Base-by-base conservation (phyloP, 257 asterid species). In the Nyctanthes arbortristis region DNA sequence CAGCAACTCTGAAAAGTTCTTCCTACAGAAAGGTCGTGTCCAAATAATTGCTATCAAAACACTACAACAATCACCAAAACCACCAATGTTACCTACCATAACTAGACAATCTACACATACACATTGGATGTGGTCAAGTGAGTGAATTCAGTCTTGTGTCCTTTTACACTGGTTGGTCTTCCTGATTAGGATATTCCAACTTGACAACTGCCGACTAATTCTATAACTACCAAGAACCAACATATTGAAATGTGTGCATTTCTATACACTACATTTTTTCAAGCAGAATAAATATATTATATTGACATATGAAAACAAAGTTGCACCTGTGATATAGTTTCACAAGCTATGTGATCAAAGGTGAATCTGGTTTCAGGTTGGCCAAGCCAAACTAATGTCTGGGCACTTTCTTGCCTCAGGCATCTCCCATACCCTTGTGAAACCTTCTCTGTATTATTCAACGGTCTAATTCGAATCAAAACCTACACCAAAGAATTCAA, bases 351-450 rank as follows among this genome's bases (percentile, higher is more conserved):
- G 74, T 91, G 96, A 77, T 91, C 97, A 73, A 91, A 91, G 52
- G 95, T 91, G 66, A 89, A 89, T 72, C 97, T 82, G 61, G 95
- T 73, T 73, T 91, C 96, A 29, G 95, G 93, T 71, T 89, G 89
- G 61, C 91, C 89, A 28, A 78, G 74, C 96, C 97, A 91, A 58
- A 79, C 80, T 29, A 91, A 63, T 3, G 93, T 74, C 37, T 89
- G 85, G 20, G 86, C 40, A 75, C 85, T 91, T 69, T 91, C 95
- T 77, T 89, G 97, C 77, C 78, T 81, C 87, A 91, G 65, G 78
- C 96, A 89, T 75, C 85, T 82, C 68, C 84, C 89, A 52, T 84
- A 77, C 59, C 90, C 97, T 80, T 88, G 92, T 3, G 91, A 81
- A 54, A 73, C 81, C 78, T 79, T 77, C 79, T 91, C 96, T 8